A percentile compares a stretch with the other conserved stretches of the same genome.
These are phyloP conservation scores for Aspergillus fijiensis DNA, from an alignment of 2,329 filamentous ascomycete genomes.

Conservation along the genomic window DNA sequence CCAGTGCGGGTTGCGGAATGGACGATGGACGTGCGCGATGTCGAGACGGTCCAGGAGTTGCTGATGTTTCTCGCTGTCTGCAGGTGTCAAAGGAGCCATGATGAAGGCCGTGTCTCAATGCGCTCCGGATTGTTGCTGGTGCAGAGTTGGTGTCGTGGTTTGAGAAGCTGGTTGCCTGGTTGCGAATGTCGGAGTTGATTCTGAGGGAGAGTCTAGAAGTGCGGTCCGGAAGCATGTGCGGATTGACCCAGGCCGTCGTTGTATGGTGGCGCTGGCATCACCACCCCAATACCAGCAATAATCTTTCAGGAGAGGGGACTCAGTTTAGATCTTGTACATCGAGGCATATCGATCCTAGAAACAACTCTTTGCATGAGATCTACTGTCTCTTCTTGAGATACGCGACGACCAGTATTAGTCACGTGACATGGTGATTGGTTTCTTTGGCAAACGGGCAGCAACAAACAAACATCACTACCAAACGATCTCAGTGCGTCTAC, in stretches of 20 bases:
- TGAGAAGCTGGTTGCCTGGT: not conserved
- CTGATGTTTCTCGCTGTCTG: constrained; percentile 79
- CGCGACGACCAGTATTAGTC: not conserved
- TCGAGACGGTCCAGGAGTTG: constrained; percentile 87
- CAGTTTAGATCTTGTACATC: not conserved
- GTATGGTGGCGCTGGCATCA: not conserved
- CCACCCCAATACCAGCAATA: not conserved
- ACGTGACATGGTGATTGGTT: constrained; percentile 13
- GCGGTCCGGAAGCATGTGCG: not conserved
- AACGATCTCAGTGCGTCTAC: not conserved
- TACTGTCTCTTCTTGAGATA: not conserved
- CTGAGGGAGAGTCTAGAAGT: not conserved
- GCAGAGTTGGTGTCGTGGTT: not conserved
- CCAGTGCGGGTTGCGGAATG: constrained; percentile 88
- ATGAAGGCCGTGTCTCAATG: constrained; percentile 16
- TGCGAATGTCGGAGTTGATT: not conserved
- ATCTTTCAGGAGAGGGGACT: not conserved
- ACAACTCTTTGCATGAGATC: not conserved
- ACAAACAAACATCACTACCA: constrained; percentile 19
- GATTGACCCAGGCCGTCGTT: not conserved
- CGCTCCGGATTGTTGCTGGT: not conserved
- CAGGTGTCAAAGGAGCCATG: constrained; percentile 64
- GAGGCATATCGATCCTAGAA: not conserved
- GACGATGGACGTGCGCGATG: constrained; percentile 80
- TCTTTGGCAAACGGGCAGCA: constrained; percentile 2